Evolutionary conservation across 305 asterid species (phyloP).

Genomic region (Fraxinus floribunda): DNA sequence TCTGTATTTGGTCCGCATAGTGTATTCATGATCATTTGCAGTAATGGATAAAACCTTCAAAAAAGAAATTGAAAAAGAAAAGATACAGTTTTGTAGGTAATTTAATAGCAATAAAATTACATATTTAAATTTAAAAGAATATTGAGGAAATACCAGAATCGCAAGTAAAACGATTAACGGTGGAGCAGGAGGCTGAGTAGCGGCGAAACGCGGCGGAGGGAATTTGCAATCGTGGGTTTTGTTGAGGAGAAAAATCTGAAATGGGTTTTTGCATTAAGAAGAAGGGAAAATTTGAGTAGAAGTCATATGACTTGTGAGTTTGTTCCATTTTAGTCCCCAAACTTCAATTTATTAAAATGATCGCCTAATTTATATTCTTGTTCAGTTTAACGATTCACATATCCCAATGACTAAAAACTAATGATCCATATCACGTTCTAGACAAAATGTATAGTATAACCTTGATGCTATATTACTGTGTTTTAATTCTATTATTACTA

Average conservation of each 20-base stretch:
- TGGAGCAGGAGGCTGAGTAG: background rate
- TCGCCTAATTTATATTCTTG: background rate
- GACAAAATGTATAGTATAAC: background rate
- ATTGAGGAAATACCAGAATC: background rate
- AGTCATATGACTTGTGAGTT: background rate
- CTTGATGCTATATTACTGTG: background rate
- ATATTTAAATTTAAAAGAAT: background rate
- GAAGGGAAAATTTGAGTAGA: background rate
- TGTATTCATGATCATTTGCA: conserved; percentile 38
- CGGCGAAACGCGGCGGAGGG: background rate
- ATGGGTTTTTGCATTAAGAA: background rate
- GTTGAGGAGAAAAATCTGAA: background rate
- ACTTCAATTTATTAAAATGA: background rate
- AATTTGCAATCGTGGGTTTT: background rate
- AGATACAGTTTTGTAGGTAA: background rate
- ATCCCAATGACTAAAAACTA: background rate
- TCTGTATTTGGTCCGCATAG: conserved; percentile 45
- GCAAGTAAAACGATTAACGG: background rate
- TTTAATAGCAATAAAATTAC: background rate
- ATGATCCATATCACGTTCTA: background rate
- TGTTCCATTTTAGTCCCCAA: background rate
- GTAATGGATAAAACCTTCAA: background rate
- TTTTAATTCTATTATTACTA: background rate
- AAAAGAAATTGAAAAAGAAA: background rate
- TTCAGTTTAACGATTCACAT: background rate